Evolutionary conservation across 768 basidiomycete genomes (phyloP).

Genomic region (Cubamyces sp.): DNA sequence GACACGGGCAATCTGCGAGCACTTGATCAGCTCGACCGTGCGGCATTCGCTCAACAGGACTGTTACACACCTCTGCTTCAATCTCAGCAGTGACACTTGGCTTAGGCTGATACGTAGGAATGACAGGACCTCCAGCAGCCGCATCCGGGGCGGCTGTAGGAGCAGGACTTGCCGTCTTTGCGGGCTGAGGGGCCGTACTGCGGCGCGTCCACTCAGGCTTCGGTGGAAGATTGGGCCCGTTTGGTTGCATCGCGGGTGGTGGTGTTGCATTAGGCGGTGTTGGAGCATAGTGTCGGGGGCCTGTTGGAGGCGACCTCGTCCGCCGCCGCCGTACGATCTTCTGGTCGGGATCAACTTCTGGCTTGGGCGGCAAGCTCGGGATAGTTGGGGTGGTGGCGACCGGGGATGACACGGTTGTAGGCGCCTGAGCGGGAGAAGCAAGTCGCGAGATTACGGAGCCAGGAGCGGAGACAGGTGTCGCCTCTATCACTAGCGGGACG

Average conservation of each 20-base stretch:
- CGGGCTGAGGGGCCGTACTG: slow-evolving; percentile 2
- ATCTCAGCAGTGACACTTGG: background rate
- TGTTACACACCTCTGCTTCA: slow-evolving; percentile 21
- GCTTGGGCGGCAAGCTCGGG: slow-evolving; percentile 10
- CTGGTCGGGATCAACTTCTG: slow-evolving; percentile 13
- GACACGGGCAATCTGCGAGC: slow-evolving; percentile 18
- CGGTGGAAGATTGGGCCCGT: slow-evolving; percentile 14
- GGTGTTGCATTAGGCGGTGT: slow-evolving; percentile 25
- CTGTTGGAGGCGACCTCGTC: slow-evolving; percentile 23
- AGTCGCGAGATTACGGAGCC: background rate
- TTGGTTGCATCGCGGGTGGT: slow-evolving; percentile 20
- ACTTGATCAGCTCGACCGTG: background rate
- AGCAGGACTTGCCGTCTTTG: slow-evolving; percentile 12
- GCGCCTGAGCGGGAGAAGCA: slow-evolving; percentile 1
- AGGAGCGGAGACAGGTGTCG: background rate
- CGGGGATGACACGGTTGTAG: background rate
- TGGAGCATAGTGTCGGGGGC: slow-evolving; percentile 17
- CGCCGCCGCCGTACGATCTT: slow-evolving; percentile 4
- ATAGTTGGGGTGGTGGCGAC: background rate
- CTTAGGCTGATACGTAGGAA: slow-evolving; percentile 19
- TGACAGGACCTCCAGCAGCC: background rate
- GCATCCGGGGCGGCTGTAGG: slow-evolving; percentile 5
- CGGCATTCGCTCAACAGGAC: background rate
- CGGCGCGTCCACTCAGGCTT: slow-evolving; percentile 26
- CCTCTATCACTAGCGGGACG: background rate